Evolutionary conservation across 169 alveolate genomes (phyloP), one percentile per base, ranked within the genome.

Genomic region (Plasmodium yoelii): DNA sequence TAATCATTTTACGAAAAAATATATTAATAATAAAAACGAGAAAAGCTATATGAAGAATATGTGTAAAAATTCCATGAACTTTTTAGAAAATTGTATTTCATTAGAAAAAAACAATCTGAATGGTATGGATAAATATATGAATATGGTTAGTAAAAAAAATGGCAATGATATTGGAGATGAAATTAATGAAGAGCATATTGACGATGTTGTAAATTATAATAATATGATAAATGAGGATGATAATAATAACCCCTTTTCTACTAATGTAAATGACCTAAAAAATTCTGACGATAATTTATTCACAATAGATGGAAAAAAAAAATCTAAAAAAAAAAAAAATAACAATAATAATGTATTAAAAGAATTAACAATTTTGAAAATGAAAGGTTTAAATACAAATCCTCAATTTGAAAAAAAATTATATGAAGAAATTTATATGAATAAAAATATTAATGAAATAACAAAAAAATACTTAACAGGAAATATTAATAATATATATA

Each of bases 361-460:
- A 34, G 82, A 82, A 46, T 65, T 82, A 67, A 53, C 59, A 8
- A 61, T 67, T 42, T 67, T 82, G 61, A 68, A 71, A 67, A 24
- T 42, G 19, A 26, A 82, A 55, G 15, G 57, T 67, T 28, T 82
- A 34, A 67, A 82, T 34, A 82, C 65, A 39, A 68, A 82, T 28
- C 15, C 71, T 28, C 26, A 19, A 5, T 82, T 82, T 82, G 90
- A 60, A 82, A 82, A 82, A 47, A 82, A 67, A 24, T 65, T 82
- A 67, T 67, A 82, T 67, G 90, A 82, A 82, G 84, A 82, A 82
- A 82, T 82, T 22, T 82, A 82, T 59, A 67, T 82, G 82, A 82
- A 82, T 67, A 53, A 82, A 82, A 67, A 67, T 53, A 82, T 56
- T 26, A 82, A 67, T 67, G 34, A 44, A 46, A 51, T 67, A 51